Percentiles rank a stretch among this genome's conserved stretches.
phyloP scores from a whole-genome alignment of 2,329 filamentous ascomycete genomes.

The Knufia petricola region DNA sequence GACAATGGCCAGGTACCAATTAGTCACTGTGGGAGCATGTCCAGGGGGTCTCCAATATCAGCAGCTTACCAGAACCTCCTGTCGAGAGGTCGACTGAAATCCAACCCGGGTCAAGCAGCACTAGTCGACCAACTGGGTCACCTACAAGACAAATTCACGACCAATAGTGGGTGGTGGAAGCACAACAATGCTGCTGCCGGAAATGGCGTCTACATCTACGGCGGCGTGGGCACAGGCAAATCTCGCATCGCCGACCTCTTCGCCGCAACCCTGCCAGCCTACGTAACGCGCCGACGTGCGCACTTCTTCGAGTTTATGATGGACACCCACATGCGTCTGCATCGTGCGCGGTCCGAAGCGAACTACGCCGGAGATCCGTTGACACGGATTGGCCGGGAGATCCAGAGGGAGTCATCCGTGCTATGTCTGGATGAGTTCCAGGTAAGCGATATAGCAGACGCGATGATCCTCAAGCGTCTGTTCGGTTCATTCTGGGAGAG shows the following conservation, averaged over 20 bases:
- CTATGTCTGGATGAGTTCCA: conserved; percentile 9
- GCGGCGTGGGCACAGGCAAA: conserved; percentile 4
- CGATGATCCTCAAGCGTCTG: conserved; percentile 7
- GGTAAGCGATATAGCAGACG: conserved; percentile 8
- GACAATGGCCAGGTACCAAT: too few relatives aligned
- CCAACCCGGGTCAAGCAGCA: background rate
- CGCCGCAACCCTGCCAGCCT: conserved; percentile 5
- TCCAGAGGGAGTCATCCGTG: conserved; percentile 1
- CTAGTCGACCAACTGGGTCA: background rate
- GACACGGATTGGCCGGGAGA: background rate
- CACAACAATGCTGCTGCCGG: background rate
- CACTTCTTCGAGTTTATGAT: conserved; percentile 10
- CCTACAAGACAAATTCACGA: background rate
- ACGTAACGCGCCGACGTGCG: background rate
- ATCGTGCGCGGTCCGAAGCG: background rate
- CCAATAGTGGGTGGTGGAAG: background rate
- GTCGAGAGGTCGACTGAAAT: conserved; percentile 2
- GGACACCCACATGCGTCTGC: conserved; percentile 4
- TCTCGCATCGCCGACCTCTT: conserved; percentile 5
- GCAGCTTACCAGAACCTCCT: conserved; percentile 2
- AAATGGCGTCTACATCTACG: conserved; percentile 7
- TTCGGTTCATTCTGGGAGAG: conserved; percentile 4
- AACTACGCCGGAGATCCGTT: conserved; percentile 6
- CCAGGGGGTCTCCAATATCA: conserved; percentile 11
- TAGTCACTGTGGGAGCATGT: background rate